A percentile compares a stretch with the other conserved stretches of the same genome.
Evolutionary conservation across 805 yeast species (phyloP).

Genomic region (Soucietia sequanensis): DNA sequence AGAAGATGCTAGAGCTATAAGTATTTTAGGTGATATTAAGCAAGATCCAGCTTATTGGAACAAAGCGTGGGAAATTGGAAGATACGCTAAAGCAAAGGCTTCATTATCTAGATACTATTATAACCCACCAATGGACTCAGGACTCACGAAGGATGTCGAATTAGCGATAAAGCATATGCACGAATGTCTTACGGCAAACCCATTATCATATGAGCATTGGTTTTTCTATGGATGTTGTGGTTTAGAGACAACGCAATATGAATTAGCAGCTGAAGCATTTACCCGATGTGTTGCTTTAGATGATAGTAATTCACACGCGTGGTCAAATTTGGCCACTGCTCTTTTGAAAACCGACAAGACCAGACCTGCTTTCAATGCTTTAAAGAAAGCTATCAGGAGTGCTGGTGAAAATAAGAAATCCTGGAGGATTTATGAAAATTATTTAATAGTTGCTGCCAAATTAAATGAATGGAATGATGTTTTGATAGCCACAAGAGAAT

Average conservation of each 20-base stretch:
- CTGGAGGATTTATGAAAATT: constrained; percentile 92
- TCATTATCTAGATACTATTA: constrained; percentile 75
- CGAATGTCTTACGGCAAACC: constrained; percentile 72
- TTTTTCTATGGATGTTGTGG: constrained; percentile 91
- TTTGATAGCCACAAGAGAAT: constrained; percentile 64
- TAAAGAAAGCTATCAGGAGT: constrained; percentile 71
- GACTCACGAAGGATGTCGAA: constrained; percentile 48
- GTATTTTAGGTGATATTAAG: constrained; percentile 82
- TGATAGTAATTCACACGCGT: constrained; percentile 74
- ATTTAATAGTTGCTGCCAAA: constrained; percentile 74
- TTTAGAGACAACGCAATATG: constrained; percentile 66
- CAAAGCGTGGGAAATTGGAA: constrained; percentile 83
- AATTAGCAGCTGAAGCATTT: constrained; percentile 86
- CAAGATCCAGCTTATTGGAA: constrained; percentile 77
- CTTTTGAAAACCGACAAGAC: constrained; percentile 61
- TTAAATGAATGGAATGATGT: constrained; percentile 89
- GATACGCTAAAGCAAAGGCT: constrained; percentile 80
- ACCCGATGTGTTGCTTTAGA: constrained; percentile 86
- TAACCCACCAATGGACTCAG: constrained; percentile 58
- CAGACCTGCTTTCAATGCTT: constrained; percentile 80
- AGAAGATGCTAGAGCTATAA: constrained; percentile 77
- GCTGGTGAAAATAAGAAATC: constrained; percentile 67
- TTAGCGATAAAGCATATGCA: constrained; percentile 64
- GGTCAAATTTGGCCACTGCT: constrained; percentile 91
- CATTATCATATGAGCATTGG: constrained; percentile 81